phyloP scores from a whole-genome alignment of 345 rosid species.

The Gynandropsis gynandra region DNA sequence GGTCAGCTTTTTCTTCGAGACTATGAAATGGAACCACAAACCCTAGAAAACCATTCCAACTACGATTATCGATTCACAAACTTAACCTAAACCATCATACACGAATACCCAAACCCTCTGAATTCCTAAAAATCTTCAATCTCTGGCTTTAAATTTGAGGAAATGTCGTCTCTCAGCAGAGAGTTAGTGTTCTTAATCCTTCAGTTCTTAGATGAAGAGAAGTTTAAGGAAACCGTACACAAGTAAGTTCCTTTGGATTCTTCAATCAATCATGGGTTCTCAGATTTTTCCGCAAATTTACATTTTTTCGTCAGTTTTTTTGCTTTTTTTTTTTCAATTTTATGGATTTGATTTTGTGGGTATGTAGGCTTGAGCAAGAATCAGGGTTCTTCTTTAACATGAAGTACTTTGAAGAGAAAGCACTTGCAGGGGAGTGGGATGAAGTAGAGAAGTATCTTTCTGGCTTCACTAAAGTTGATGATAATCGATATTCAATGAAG shows the following conservation, averaged over 20 bases:
- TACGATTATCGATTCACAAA: constrained; percentile 20
- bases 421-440: constrained; percentile 90
- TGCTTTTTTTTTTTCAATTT: not conserved
- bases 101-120: constrained; percentile 19
- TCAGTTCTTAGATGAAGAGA: constrained; percentile 61
- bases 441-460: constrained; percentile 84
- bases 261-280: not conserved
- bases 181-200: constrained; percentile 57
- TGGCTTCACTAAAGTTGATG: constrained; percentile 91
- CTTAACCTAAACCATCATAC: constrained; percentile 9
- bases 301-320: not conserved
- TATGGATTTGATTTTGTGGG: constrained; percentile 2
- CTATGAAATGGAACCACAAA: constrained; percentile 22
- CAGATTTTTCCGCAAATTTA: not conserved
- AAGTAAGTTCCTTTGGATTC: constrained; percentile 32
- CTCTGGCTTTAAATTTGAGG: not conserved
- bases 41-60: constrained; percentile 30
- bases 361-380: constrained; percentile 71
- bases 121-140: not conserved
- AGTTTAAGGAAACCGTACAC: too few relatives aligned
- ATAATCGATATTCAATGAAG: constrained; percentile 73
- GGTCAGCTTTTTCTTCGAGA: constrained; percentile 25
- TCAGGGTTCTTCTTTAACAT: constrained; percentile 86
- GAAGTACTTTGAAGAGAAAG: constrained; percentile 83
- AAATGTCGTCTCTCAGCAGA: constrained; percentile 63